These are phyloP conservation scores for Flaveria bidentis DNA, from an alignment of 129 eudicot genomes.

Conservation along the genomic window DNA sequence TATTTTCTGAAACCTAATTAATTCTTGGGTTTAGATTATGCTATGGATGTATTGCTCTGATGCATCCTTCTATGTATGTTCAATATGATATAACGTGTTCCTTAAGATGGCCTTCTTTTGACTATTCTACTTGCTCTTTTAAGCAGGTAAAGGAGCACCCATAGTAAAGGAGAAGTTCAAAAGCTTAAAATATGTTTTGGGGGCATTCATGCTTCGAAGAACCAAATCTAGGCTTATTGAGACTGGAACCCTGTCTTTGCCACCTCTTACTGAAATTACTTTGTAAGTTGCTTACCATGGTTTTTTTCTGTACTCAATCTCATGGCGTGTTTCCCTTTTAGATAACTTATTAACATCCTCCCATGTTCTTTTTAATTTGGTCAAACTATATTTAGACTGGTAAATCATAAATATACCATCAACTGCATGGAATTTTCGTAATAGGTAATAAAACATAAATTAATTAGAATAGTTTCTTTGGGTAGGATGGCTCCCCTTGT, in stretches of 20 bases:
- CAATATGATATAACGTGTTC: constrained; percentile 7
- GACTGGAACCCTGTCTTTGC: constrained; percentile 74
- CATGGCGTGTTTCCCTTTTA: not conserved
- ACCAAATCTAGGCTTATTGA: constrained; percentile 85
- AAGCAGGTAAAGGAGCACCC: constrained; percentile 55
- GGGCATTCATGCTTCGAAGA: constrained; percentile 92
- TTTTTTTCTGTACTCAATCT: not conserved
- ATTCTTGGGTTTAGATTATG: constrained; percentile 7
- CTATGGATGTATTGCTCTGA: constrained; percentile 19
- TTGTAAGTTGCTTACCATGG: constrained; percentile 57
- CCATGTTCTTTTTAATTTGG: not conserved
- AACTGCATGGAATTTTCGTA: constrained; percentile 15
- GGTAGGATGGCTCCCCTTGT: constrained; percentile 83
- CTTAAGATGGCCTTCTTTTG: not conserved
- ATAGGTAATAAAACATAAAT: not conserved
- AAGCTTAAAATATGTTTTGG: constrained; percentile 64
- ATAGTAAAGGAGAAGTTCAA: constrained; percentile 57
- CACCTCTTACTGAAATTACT: constrained; percentile 94
- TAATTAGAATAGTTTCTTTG: constrained; percentile 11
- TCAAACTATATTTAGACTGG: constrained; percentile 12
- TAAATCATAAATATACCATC: constrained; percentile 4
- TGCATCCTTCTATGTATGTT: constrained; percentile 17
- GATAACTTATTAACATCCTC: not conserved
- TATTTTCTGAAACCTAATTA: not conserved
- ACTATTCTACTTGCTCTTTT: constrained; percentile 4